phyloP scores from a whole-genome alignment of 768 basidiomycete genomes.

The Russula dissimulans region DNA sequence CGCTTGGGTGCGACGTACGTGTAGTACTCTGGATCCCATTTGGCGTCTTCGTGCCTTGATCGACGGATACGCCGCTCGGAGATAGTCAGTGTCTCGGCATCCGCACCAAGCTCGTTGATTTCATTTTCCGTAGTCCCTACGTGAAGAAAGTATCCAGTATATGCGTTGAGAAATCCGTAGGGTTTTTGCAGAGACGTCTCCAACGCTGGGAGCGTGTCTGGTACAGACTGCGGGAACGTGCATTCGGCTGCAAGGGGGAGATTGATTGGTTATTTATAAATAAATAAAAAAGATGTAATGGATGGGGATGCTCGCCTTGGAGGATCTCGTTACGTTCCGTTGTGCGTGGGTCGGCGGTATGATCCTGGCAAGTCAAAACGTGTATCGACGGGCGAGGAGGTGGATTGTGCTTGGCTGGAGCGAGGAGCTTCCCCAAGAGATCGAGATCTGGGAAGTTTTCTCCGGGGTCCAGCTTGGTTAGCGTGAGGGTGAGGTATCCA shows the following conservation, averaged over 20 bases:
- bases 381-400: constrained; percentile 42
- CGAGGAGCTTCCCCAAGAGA: constrained; percentile 66
- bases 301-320: constrained; percentile 34
- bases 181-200: constrained; percentile 36
- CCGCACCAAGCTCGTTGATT: constrained; percentile 64
- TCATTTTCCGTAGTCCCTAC: constrained; percentile 71
- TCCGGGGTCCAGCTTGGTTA: constrained; percentile 60
- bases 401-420: constrained; percentile 41
- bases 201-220: constrained; percentile 33
- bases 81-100: constrained; percentile 47
- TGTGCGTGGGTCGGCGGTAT: not conserved
- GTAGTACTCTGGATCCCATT: constrained; percentile 81
- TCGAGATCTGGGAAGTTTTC: constrained; percentile 72
- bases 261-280: not conserved
- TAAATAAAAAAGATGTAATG: not conserved
- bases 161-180: constrained; percentile 72
- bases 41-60: constrained; percentile 55
- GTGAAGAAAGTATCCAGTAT: constrained; percentile 69
- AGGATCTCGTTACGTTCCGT: constrained; percentile 44
- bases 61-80: constrained; percentile 47
- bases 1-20: constrained; percentile 41
- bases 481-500: constrained; percentile 67
- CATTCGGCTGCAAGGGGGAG: constrained; percentile 52
- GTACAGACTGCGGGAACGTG: constrained; percentile 59
- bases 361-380: constrained; percentile 32